Evolutionary conservation across 176 grass and related monocot genomes (phyloP).

Genomic region (Areca catechu): DNA sequence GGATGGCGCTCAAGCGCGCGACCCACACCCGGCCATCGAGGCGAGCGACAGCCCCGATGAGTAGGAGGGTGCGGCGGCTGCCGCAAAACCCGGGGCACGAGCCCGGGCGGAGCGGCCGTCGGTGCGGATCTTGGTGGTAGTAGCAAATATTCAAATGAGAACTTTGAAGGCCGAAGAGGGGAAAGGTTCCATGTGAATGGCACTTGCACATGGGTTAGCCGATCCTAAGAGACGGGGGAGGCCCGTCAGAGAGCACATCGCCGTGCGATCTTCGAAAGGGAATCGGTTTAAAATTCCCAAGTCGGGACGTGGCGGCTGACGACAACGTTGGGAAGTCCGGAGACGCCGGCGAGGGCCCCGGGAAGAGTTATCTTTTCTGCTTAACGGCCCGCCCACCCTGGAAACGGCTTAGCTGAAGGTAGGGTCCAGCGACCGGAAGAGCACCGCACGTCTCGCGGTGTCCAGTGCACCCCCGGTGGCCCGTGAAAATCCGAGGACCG

Average conservation of each 20-base stretch:
- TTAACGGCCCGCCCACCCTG: conserved; percentile 11
- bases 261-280: too few relatives aligned
- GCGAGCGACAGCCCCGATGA: too few relatives aligned
- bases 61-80: conserved; percentile 18
- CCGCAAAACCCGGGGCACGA: conserved; percentile 15
- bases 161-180: conserved; percentile 60
- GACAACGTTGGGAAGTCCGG: too few relatives aligned
- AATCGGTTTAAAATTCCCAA: too few relatives aligned
- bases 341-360: conserved; percentile 7
- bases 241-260: too few relatives aligned
- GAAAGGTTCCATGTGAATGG: too few relatives aligned
- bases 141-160: conserved; percentile 70
- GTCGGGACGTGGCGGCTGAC: too few relatives aligned
- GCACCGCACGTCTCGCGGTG: conserved; percentile 52
- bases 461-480: conserved; percentile 49
- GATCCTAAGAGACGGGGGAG: too few relatives aligned
- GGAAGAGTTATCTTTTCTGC: conserved; percentile 21
- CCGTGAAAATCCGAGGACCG: too few relatives aligned
- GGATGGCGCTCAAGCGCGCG: too few relatives aligned
- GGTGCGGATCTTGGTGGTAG: conserved; percentile 55
- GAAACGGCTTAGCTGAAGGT: conserved; percentile 34
- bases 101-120: conserved; percentile 23
- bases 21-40: too few relatives aligned
- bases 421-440: conserved; percentile 50
- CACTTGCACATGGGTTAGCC: too few relatives aligned